Evolutionary conservation across 305 asterid species (phyloP).

Genomic region (Galium porrigens): DNA sequence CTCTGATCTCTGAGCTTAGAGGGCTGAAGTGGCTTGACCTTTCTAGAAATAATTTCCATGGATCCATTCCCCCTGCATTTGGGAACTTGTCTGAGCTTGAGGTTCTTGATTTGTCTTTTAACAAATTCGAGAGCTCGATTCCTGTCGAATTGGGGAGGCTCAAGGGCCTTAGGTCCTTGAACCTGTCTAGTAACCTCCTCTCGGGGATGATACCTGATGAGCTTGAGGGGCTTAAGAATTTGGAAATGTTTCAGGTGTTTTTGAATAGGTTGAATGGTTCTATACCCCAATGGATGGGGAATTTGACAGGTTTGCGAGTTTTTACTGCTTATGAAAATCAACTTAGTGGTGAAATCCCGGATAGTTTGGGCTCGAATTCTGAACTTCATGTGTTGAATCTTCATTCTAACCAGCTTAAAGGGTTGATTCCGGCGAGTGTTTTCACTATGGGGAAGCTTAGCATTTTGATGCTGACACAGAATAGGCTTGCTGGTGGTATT

Average conservation of each 20-base stretch:
- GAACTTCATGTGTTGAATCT: slow-evolving; percentile 60
- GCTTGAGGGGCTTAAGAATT: slow-evolving; percentile 35
- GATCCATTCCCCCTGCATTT: slow-evolving; percentile 48
- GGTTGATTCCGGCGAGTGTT: slow-evolving; percentile 67
- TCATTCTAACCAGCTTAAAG: slow-evolving; percentile 68
- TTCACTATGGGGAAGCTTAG: slow-evolving; percentile 57
- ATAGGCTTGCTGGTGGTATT: slow-evolving; percentile 40
- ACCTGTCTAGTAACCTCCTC: slow-evolving; percentile 53
- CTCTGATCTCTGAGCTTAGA: slow-evolving; percentile 59
- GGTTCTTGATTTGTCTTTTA: slow-evolving; percentile 83
- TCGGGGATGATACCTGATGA: slow-evolving; percentile 50
- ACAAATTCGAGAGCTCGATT: slow-evolving; percentile 44
- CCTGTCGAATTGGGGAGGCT: slow-evolving; percentile 57
- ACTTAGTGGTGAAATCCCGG: slow-evolving; percentile 59
- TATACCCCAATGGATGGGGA: slow-evolving; percentile 64
- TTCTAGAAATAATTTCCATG: slow-evolving; percentile 61
- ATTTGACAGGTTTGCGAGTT: slow-evolving; percentile 43
- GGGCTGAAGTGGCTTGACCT: slow-evolving; percentile 71
- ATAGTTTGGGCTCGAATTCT: slow-evolving; percentile 44
- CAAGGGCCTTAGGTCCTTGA: slow-evolving; percentile 41
- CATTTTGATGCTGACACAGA: slow-evolving; percentile 68
- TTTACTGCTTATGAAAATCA: slow-evolving; percentile 85
- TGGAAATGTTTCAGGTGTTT: slow-evolving; percentile 56
- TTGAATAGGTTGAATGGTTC: slow-evolving; percentile 58
- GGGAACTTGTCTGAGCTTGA: slow-evolving; percentile 54